Evolutionary conservation across 495 filamentous ascomycete genomes (phyloP), one percentile per base, ranked within the genome.

Genomic region (Podospora pseudoanserina): DNA sequence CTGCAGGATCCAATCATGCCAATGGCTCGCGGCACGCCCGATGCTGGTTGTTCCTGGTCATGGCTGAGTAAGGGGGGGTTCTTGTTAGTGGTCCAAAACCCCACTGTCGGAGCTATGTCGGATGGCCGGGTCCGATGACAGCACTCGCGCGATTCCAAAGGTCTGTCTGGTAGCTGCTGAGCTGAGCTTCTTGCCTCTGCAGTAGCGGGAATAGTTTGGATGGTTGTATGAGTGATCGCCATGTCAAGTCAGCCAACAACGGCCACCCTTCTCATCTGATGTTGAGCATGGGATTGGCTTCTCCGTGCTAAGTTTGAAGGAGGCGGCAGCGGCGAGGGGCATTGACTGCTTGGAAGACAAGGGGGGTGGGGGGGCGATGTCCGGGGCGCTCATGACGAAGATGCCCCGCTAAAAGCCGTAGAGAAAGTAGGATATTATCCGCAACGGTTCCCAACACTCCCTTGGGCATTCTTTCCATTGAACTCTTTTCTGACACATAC

Each of bases 1-100:
- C 2, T 6, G 34, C 39, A 59, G 59, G 64, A 60, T 54, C 69
- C 69, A 71, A 71, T 68, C 65, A 63, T 30, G 65, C 39, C 39
- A 30, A 61, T 65, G 65, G 49, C 23, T 58, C 62, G 62, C 7
- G 58, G 56, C 68, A 67, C 65, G 68, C 65, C 20, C 32, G 59
- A 61, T n/a, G 23, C 30, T 59, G 39, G 39, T 13, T 11, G 39
- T 49, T 49, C 39, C 39, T 60, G 19, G 28, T 62, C 30, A 63
- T 57, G 67, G 67, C 63, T 70, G 68, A 70, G 68, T 70, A 70
- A 70, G 61, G 58, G 11, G 59, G 59, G n/a, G 20, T 61, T 61
- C 30, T 61, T 61, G 26, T 32, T 26, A 23, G 16, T 18, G 26
- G 26, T 61, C 61, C 27, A 32, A 44, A 28, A 1, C 61, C 32